Evolutionary conservation across 352 stramenopile genomes (phyloP), one percentile per base, ranked within the genome.

Genomic region (Pythium apleroticum): DNA sequence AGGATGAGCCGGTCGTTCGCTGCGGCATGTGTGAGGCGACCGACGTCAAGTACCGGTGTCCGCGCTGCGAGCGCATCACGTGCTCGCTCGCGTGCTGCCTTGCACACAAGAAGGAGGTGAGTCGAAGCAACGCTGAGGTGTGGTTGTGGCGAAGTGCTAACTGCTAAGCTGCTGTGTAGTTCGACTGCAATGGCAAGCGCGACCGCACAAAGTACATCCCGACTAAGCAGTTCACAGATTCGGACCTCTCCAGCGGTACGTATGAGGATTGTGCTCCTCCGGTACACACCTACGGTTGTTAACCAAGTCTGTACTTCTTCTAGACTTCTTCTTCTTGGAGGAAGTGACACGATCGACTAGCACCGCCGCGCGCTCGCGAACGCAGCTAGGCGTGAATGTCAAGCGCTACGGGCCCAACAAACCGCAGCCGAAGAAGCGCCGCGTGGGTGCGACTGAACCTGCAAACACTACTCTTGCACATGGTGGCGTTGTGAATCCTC

Each of bases 11-110:
- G 46, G 1, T 52, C 64, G 45, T 52, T 17, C 22, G 43, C n/a
- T 95, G 86, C 70, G 65, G 60, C 49, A 69, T 66, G 11, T 95
- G 86, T 53, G 67, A 65, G 30, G 70, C 64, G 12, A 65, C 22
- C 20, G 68, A 83, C 50, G 80, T 93, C 72, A 95, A 95, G 74
- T 95, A 95, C 65, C 84, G 86, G 52, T 95, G 86, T 77, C 86
- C 86, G 37, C 75, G 83, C 57, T 95, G 86, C 60, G 86, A 95
- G 65, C 80, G 84, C 61, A 80, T 92, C 71, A 93, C 86, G 57
- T 95, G 86, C 65, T 93, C 84, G 46, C 68, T 95, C 50, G 65
- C 71, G 17, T 95, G 86, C 73, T 95, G 86, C 55, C 50, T 92
- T 24, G 77, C 64, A 14, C 86, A 95, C 75, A 95, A 95, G 74